These are phyloP conservation scores for Puccinia triticina DNA, from an alignment of 1,284 basidiomycete species.

Conservation along the genomic window DNA sequence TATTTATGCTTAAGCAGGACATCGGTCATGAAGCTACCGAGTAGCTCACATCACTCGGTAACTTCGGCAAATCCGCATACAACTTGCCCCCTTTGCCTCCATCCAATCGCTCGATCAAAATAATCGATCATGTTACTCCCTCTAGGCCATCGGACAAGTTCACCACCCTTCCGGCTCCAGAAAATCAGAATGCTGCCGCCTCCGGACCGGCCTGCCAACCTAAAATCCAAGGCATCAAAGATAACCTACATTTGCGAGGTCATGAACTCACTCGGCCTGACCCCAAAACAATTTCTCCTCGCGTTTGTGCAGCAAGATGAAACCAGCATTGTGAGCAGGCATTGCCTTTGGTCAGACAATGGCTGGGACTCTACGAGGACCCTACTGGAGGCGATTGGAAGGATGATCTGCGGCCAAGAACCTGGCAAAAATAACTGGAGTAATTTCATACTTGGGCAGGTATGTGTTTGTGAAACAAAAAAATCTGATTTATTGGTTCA, in stretches of 20 bases:
- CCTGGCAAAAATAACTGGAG: too few species aligned
- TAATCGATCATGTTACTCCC: too few species aligned
- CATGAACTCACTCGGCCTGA: too few species aligned
- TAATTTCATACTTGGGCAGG: not conserved
- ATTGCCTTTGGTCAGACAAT: not conserved
- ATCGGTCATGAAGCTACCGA: too few species aligned
- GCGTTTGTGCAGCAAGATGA: too few species aligned
- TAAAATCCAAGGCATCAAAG: too few species aligned
- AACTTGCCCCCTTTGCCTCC: not conserved
- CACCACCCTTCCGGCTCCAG: not conserved
- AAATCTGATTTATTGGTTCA: not conserved
- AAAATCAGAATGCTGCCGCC: not conserved
- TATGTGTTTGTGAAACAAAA: not conserved
- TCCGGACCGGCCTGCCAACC: too few species aligned
- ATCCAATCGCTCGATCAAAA: not conserved
- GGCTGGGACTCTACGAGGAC: not conserved
- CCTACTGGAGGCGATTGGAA: not conserved
- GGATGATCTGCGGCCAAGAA: not conserved
- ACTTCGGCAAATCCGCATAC: not conserved
- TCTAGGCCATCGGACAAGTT: not conserved
- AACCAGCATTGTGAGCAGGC: not conserved
- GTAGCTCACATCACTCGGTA: too few species aligned
- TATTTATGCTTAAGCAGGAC: too few species aligned
- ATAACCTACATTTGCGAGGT: too few species aligned
- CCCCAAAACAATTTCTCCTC: too few species aligned